These are phyloP conservation scores for Melocanna baccifera DNA, from an alignment of 176 grass and related monocot genomes.

Conservation along the genomic window DNA sequence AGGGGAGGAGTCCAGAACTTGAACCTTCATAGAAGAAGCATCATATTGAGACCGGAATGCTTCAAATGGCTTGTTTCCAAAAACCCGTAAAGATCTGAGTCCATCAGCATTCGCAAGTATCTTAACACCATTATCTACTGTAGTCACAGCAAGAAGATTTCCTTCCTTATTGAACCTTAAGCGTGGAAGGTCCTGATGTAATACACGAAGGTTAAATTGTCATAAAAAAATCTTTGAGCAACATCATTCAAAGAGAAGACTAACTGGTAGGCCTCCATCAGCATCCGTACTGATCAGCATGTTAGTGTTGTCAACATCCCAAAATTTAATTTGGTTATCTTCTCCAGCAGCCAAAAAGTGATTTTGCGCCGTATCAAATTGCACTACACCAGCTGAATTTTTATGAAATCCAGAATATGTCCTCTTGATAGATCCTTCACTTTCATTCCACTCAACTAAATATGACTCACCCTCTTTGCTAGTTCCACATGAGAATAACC, in stretches of 20 bases:
- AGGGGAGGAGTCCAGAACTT: no score
- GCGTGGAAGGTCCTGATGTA: constrained; percentile 41
- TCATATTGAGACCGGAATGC: constrained; percentile 52
- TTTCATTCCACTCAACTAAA: constrained; percentile 69
- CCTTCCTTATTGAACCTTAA: constrained; percentile 66
- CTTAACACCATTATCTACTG: constrained; percentile 49
- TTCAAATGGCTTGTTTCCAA: constrained; percentile 39
- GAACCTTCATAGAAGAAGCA: constrained; percentile 47
- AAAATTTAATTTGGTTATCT: constrained; percentile 59
- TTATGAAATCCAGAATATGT: constrained; percentile 53
- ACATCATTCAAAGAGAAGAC: not conserved
- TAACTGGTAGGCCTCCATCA: constrained; percentile 45
- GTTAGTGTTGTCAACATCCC: constrained; percentile 54
- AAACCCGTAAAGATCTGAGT: constrained; percentile 30
- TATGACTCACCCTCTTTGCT: constrained; percentile 55
- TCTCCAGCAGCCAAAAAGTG: constrained; percentile 59
- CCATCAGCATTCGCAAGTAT: constrained; percentile 59
- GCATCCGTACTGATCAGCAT: constrained; percentile 50
- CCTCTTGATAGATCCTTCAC: constrained; percentile 65
- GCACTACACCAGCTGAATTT: constrained; percentile 44
- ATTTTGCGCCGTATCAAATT: constrained; percentile 57
- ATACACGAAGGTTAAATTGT: not conserved
- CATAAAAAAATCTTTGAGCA: no score
- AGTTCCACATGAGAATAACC: constrained; percentile 38
- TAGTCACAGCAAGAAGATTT: constrained; percentile 57